These are phyloP conservation scores for Moniliophthora roreri DNA, from an alignment of 1,284 basidiomycete genomes.

Conservation along the genomic window DNA sequence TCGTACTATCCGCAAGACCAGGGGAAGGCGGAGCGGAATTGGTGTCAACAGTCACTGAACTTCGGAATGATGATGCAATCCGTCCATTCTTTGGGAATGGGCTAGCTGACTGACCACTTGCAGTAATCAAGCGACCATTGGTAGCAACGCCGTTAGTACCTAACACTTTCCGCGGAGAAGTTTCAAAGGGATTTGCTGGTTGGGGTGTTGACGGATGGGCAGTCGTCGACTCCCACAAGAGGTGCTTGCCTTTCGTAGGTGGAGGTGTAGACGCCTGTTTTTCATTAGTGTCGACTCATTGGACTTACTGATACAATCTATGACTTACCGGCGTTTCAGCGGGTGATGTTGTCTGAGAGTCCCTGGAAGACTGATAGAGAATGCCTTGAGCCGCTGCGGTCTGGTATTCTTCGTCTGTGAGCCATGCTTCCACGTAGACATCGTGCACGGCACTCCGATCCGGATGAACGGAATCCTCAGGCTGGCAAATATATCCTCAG, in stretches of 20 bases:
- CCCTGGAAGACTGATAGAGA: conserved; percentile 54
- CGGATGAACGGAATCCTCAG: conserved; percentile 73
- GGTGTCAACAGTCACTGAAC: conserved; percentile 38
- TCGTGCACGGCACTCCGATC: conserved; percentile 65
- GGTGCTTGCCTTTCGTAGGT: conserved; percentile 37
- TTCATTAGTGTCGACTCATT: not conserved
- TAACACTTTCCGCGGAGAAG: conserved; percentile 15
- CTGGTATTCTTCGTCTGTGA: conserved; percentile 70
- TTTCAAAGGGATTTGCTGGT: conserved; percentile 16
- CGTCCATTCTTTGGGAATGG: conserved; percentile 7
- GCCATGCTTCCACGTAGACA: conserved; percentile 73
- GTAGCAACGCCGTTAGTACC: conserved; percentile 17
- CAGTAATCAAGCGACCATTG: conserved; percentile 32
- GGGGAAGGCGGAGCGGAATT: conserved; percentile 26
- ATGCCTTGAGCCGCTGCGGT: conserved; percentile 59
- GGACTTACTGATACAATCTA: not conserved
- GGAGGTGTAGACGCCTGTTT: conserved; percentile 16
- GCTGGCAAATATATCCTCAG: conserved; percentile 43
- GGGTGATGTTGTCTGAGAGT: conserved; percentile 37
- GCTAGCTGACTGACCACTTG: conserved; percentile 24
- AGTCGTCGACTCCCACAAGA: conserved; percentile 43
- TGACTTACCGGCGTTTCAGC: conserved; percentile 33
- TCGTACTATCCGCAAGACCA: conserved; percentile 51
- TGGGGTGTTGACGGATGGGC: conserved; percentile 15
- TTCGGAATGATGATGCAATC: conserved; percentile 27